These are phyloP conservation scores for Paecilomyces dactylethromorphus DNA, from an alignment of 2,329 filamentous ascomycete species.

Conservation along the genomic window DNA sequence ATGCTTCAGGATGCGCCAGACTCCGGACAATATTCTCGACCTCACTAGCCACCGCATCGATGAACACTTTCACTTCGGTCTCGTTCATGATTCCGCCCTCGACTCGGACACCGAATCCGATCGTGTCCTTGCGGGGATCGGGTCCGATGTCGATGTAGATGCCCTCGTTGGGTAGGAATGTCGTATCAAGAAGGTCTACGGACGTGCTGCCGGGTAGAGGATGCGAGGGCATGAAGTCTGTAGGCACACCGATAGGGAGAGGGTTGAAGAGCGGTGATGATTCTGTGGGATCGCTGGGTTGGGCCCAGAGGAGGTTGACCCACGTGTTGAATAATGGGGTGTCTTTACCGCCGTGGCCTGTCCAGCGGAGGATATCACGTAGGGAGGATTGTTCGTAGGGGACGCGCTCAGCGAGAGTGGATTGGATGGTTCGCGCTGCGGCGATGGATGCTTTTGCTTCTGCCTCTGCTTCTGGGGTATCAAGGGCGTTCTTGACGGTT, in stretches of 20 bases:
- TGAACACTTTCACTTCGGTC: constrained; percentile 10
- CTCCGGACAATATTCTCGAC: constrained; percentile 8
- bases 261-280: constrained; percentile 11
- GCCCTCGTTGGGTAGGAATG: constrained; percentile 15
- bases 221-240: constrained; percentile 16
- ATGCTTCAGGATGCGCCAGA: not conserved
- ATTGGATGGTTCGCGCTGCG: constrained; percentile 12
- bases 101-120: constrained; percentile 22
- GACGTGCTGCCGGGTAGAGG: constrained; percentile 11
- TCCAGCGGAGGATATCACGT: constrained; percentile 16
- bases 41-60: constrained; percentile 12
- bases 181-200: constrained; percentile 15
- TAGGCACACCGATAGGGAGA: constrained; percentile 18
- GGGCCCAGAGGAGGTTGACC: constrained; percentile 26
- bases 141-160: constrained; percentile 21
- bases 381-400: constrained; percentile 23
- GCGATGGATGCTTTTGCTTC: constrained; percentile 1
- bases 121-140: constrained; percentile 14
- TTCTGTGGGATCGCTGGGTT: constrained; percentile 6
- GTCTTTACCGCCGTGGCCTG: constrained; percentile 1
- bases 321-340: constrained; percentile 22
- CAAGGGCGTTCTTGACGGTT: constrained; percentile 9
- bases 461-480: not conserved
- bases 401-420: constrained; percentile 17
- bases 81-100: constrained; percentile 15